Evolutionary conservation across 1,284 basidiomycete species (phyloP), one percentile per base, ranked within the genome.

Genomic region (Cutaneotrichosporon arboriforme): DNA sequence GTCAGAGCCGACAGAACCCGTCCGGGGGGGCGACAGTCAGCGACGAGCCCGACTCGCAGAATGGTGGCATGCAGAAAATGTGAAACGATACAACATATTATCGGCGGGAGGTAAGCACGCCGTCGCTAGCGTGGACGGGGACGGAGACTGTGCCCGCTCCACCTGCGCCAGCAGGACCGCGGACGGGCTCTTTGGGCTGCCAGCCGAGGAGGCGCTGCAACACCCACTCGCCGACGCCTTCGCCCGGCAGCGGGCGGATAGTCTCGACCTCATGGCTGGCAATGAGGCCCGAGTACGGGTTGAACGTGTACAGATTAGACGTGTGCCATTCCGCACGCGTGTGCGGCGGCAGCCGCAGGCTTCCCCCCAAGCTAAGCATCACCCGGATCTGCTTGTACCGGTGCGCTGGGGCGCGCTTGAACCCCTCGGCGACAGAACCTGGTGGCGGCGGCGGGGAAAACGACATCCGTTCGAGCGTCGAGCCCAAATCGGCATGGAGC

Each of bases 251-350:
- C 1, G 75, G 75, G 9, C 74, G 65, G 58, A 77, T 74, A 12
- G 68, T 69, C 61, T 77, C 75, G 39, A 76, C 72, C 52, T 72
- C 68, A 56, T 77, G 75, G 4, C 60, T 56, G 7, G 61, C 58
- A 49, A 77, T 74, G 10, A 72, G 64, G 21, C 73, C 74, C 10
- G 72, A 68, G 37, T 66, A 57, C 3, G 75, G 75, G n/a, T 68
- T 74, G 59, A 77, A 70, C 7, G 72, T 68, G 62, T 75, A 77
- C 15, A 77, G 58, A 3, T 72, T 74, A 5, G 69, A 72, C 13
- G 72, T 74, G 46, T 69, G 64, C 74, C 74, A 76, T 34, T 61
- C 61, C 1, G 66, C 62, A 35, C 66, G 64, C 23, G 65, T 60
- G 55, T 73, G 68, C 40, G 69, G 67, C 3, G 68, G 70, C 40